phyloP scores from a whole-genome alignment of 2,329 filamentous ascomycete genomes.

The Arthroderma sp. region DNA sequence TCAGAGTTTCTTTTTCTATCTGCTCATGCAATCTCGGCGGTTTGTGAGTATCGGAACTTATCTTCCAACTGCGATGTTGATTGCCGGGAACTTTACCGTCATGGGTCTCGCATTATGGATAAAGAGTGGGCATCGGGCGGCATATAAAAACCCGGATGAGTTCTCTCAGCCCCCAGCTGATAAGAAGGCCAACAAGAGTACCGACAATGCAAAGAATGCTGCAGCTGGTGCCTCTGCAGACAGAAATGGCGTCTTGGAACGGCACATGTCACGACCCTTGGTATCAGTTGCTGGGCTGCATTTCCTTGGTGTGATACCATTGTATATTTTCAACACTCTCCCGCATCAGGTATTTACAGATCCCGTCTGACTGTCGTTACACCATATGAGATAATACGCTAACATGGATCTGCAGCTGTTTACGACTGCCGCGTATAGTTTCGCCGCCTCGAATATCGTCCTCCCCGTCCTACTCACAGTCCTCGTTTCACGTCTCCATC shows the following conservation, averaged over 20 bases:
- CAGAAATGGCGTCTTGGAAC: conserved; percentile 21
- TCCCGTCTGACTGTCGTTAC: neutral
- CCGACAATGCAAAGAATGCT: conserved; percentile 8
- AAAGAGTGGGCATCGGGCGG: conserved; percentile 48
- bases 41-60: conserved; percentile 99
- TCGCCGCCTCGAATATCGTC: conserved; percentile 41
- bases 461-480: conserved; percentile 47
- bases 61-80: conserved; percentile 89
- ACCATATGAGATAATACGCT: conserved; percentile 4
- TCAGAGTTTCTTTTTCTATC: conserved; percentile 98
- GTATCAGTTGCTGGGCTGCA: conserved; percentile 60
- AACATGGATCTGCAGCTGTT: conserved; percentile 38
- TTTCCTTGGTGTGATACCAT: conserved; percentile 62
- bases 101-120: conserved; percentile 93
- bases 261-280: conserved; percentile 41
- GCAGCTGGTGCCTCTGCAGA: conserved; percentile 11
- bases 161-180: conserved; percentile 10
- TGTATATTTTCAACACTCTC: conserved; percentile 74
- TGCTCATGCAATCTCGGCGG: conserved; percentile 77
- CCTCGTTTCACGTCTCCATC: conserved; percentile 37
- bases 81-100: conserved; percentile 89
- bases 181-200: conserved; percentile 20
- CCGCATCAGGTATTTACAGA: conserved; percentile 45
- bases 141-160: conserved; percentile 9
- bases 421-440: conserved; percentile 44